These are phyloP conservation scores for Gilbertella persicaria DNA, from an alignment of 371 early-diverging fungal species.

Conservation along the genomic window DNA sequence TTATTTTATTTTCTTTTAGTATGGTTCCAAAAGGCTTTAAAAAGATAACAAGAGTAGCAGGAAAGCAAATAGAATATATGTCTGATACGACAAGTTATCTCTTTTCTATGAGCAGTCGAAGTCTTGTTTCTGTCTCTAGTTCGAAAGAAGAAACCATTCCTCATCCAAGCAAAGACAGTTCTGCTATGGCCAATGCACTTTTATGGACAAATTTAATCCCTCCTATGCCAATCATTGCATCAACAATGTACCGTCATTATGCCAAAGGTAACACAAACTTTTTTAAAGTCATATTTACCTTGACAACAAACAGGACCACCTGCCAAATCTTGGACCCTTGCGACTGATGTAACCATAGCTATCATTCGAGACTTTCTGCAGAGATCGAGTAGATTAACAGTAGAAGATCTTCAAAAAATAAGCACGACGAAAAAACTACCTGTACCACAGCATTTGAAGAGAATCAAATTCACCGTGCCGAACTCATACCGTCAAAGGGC, in stretches of 20 bases:
- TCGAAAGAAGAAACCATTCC: neutral
- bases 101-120: constrained; percentile 4
- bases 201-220: constrained; percentile 24
- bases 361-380: constrained; percentile 32
- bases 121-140: neutral
- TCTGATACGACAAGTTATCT: constrained; percentile 3
- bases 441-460: constrained; percentile 25
- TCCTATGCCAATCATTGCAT: constrained; percentile 23
- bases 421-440: constrained; percentile 29
- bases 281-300: neutral
- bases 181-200: constrained; percentile 16
- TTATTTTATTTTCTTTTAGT: constrained; percentile 1
- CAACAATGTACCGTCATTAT: constrained; percentile 26
- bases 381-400: constrained; percentile 31
- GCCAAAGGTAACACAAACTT: constrained; percentile 17
- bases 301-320: constrained; percentile 30
- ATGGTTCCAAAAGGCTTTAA: constrained; percentile 9
- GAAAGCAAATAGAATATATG: neutral
- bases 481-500: constrained; percentile 31
- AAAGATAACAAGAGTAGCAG: constrained; percentile 11
- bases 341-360: constrained; percentile 37
- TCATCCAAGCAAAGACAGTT: neutral
- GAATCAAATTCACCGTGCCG: constrained; percentile 27
- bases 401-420: constrained; percentile 41
- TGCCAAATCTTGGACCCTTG: constrained; percentile 36